phyloP scores from a whole-genome alignment of 2,329 filamentous ascomycete species.

The Diaporthe ilicicola region DNA sequence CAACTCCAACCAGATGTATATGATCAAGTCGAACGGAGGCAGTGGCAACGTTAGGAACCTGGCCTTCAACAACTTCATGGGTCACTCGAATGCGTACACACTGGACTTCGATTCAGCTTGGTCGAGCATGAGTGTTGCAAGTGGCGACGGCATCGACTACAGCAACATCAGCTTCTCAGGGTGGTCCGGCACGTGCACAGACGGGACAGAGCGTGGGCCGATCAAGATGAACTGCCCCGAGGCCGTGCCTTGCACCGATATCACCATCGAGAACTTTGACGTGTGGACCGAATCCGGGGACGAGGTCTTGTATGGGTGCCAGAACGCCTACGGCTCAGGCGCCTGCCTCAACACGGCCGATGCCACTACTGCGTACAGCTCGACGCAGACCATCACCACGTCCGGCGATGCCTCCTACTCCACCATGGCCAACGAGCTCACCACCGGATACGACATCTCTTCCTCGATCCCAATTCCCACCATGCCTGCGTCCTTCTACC shows the following conservation, averaged over 20 bases:
- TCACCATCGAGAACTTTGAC: conserved; percentile 58
- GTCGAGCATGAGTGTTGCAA: conserved; percentile 38
- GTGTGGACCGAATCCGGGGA: conserved; percentile 60
- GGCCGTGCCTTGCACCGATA: conserved; percentile 59
- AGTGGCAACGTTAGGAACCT: conserved; percentile 59
- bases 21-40: conserved; percentile 70
- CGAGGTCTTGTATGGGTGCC: conserved; percentile 38
- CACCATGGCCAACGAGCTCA: conserved; percentile 35
- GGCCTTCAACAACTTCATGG: conserved; percentile 66
- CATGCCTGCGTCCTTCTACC: conserved; percentile 33
- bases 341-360: conserved; percentile 33
- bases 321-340: conserved; percentile 36
- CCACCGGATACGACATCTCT: conserved; percentile 27
- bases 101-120: conserved; percentile 65
- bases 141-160: conserved; percentile 60
- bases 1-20: conserved; percentile 69
- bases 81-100: conserved; percentile 66
- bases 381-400: conserved; percentile 35
- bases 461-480: conserved; percentile 29
- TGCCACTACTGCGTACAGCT: conserved; percentile 32
- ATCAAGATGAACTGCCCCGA: conserved; percentile 61
- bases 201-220: conserved; percentile 60
- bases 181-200: conserved; percentile 62
- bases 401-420: conserved; percentile 33
- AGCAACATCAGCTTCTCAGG: conserved; percentile 61